Conservation (phyloP, 495 filamentous ascomycete species). For the Podospora sp. region DNA sequence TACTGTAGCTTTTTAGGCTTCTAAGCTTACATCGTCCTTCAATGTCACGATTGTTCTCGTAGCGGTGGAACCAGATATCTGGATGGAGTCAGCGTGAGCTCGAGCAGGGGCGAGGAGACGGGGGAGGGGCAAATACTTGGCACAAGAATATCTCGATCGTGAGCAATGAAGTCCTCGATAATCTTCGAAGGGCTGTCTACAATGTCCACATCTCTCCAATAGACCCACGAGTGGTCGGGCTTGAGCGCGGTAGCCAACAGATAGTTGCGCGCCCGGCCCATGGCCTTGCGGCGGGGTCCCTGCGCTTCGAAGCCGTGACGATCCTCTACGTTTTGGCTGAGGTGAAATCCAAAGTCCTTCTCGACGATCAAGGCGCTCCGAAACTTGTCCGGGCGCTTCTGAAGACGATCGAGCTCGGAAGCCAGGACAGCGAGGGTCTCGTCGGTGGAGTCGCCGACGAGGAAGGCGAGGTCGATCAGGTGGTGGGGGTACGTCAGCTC, state of each 20-base stretch:
- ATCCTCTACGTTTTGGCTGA: slow-evolving; percentile 75
- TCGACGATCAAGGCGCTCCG: slow-evolving; percentile 78
- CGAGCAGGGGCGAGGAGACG: neutral
- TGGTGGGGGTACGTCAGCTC: slow-evolving; percentile 93
- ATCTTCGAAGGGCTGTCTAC: slow-evolving; percentile 84
- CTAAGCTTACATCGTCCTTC: slow-evolving; percentile 83
- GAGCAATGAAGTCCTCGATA: slow-evolving; percentile 91
- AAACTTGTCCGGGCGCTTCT: slow-evolving; percentile 82
- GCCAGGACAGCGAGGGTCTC: slow-evolving; percentile 82
- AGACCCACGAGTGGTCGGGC: slow-evolving; percentile 96
- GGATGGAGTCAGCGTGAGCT: slow-evolving; percentile 33
- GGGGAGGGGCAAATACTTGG: slow-evolving; percentile 69
- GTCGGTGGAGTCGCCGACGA: slow-evolving; percentile 88
- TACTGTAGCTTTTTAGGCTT: slow-evolving; percentile 1
- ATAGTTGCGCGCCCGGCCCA: slow-evolving; percentile 90
- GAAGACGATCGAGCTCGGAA: slow-evolving; percentile 83
- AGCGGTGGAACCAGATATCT: slow-evolving; percentile 99
- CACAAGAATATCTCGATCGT: slow-evolving; percentile 89
- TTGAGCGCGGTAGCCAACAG: slow-evolving; percentile 82
- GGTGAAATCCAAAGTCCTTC: slow-evolving; percentile 80
- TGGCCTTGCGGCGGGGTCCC: slow-evolving; percentile 84
- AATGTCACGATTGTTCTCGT: slow-evolving; percentile 78
- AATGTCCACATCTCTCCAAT: slow-evolving; percentile 98
- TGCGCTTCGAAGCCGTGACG: slow-evolving; percentile 87
- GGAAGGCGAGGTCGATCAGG: slow-evolving; percentile 92